These are phyloP conservation scores for Helichrysum umbraculigerum DNA, from an alignment of 129 eudicot species.

Conservation along the genomic window DNA sequence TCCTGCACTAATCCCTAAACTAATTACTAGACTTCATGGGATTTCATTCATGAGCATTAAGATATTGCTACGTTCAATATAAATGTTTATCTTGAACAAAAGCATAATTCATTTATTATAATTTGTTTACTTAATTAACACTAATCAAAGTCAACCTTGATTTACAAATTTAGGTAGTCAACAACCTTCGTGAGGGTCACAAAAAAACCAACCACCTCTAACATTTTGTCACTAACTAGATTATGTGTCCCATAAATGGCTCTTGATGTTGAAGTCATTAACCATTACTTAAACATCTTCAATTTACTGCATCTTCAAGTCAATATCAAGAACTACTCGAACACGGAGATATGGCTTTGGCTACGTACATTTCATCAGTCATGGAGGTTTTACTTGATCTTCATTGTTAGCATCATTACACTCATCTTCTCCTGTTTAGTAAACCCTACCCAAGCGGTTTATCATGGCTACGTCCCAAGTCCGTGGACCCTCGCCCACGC, in stretches of 20 bases:
- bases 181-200: constrained; percentile 55
- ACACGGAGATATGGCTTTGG: constrained; percentile 43
- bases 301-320: constrained; percentile 2
- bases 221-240: constrained; percentile 7
- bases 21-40: background rate
- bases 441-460: constrained; percentile 23
- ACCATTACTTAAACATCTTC: background rate
- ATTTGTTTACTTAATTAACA: constrained; percentile 7
- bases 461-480: constrained; percentile 41
- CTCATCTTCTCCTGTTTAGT: constrained; percentile 26
- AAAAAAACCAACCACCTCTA: constrained; percentile 18
- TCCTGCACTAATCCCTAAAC: too few species aligned
- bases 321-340: background rate
- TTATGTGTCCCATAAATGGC: constrained; percentile 44
- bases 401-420: constrained; percentile 33
- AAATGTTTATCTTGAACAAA: background rate
- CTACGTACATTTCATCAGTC: constrained; percentile 33
- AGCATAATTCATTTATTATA: background rate
- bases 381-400: constrained; percentile 22
- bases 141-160: background rate
- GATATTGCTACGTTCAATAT: background rate
- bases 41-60: constrained; percentile 23
- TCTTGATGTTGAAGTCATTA: constrained; percentile 20
- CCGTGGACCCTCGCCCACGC: constrained; percentile 68
- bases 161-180: constrained; percentile 5